Percentiles rank a stretch among this genome's conserved stretches.
phyloP scores from a whole-genome alignment of 805 yeast species.

The Wickerhamiella dianesei region DNA sequence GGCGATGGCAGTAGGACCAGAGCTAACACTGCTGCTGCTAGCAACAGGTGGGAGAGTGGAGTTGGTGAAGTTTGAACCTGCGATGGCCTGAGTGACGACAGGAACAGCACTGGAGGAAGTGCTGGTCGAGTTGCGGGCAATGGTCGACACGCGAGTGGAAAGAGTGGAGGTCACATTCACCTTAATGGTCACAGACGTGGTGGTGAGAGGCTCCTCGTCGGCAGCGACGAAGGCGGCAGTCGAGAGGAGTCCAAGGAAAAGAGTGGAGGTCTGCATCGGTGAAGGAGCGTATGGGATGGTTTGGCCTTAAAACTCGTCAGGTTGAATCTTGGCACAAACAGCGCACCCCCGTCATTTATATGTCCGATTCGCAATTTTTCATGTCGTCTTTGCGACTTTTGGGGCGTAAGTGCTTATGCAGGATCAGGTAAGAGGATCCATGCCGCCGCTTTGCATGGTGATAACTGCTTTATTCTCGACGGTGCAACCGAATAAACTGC shows the following conservation, averaged over 20 bases:
- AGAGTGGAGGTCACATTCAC: background rate
- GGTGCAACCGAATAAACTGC: too few species aligned
- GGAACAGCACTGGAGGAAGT: background rate
- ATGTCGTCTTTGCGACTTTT: background rate
- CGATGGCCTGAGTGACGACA: background rate
- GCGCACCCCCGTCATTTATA: background rate
- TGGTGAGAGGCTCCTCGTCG: conserved; percentile 2
- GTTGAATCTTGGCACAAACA: background rate
- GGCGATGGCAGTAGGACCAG: conserved; percentile 8
- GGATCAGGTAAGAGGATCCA: conserved; percentile 2
- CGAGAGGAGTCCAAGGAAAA: conserved; percentile 2
- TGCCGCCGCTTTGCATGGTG: background rate
- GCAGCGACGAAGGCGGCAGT: conserved; percentile 8
- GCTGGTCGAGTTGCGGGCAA: conserved; percentile 8
- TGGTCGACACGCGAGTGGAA: conserved; percentile 8
- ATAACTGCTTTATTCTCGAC: too few species aligned
- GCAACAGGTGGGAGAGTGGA: conserved; percentile 2
- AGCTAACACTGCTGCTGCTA: conserved; percentile 8
- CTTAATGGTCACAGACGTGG: conserved; percentile 3
- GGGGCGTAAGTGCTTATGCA: conserved; percentile 20
- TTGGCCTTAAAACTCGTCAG: background rate
- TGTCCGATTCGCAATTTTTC: background rate
- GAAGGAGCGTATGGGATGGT: background rate
- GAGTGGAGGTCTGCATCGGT: conserved; percentile 12
- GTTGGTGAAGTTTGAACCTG: conserved; percentile 14